A percentile compares a stretch with the other conserved stretches of the same genome.
Evolutionary conservation across 164 flowering plant species (phyloP).

Genomic region (Platanus orientalis): DNA sequence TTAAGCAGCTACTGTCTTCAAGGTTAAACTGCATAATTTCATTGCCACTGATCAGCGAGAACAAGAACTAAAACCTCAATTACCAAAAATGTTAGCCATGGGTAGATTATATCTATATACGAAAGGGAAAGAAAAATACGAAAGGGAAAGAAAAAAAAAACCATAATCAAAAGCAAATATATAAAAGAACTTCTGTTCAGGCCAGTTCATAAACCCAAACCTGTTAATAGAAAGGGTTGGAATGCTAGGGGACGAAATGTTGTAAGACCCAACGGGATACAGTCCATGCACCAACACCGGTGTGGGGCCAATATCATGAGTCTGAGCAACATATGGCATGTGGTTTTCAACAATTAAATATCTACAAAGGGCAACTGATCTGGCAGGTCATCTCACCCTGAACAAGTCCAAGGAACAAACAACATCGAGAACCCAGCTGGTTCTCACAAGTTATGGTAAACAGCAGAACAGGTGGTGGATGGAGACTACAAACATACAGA

Average conservation of each 20-base stretch:
- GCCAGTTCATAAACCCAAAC: slow-evolving; percentile 15
- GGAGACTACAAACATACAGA: slow-evolving; percentile 25
- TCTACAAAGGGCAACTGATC: slow-evolving; percentile 16
- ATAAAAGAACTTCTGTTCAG: slow-evolving; percentile 12
- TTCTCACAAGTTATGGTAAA: slow-evolving; percentile 23
- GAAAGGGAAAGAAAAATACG: slow-evolving; percentile 10
- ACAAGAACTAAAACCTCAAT: slow-evolving; percentile 1
- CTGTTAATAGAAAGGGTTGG: background rate
- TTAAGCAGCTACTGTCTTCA: too few species aligned
- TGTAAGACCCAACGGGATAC: slow-evolving; percentile 3
- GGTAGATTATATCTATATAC: slow-evolving; percentile 5
- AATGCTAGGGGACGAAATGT: background rate
- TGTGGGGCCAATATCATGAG: background rate
- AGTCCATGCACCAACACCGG: slow-evolving; percentile 7
- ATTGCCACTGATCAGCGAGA: background rate
- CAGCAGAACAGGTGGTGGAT: slow-evolving; percentile 22
- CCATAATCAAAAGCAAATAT: slow-evolving; percentile 7
- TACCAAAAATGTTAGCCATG: slow-evolving; percentile 12
- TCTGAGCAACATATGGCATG: background rate
- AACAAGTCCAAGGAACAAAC: slow-evolving; percentile 16
- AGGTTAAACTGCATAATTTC: background rate
- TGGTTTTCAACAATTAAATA: slow-evolving; percentile 6
- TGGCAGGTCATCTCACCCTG: slow-evolving; percentile 4
- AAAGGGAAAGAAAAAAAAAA: slow-evolving; percentile 6
- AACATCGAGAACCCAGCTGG: slow-evolving; percentile 21